A percentile compares a stretch with the other conserved stretches of the same genome.
phyloP scores from a whole-genome alignment of 345 rosid species.

The Rubroshorea leprosula region DNA sequence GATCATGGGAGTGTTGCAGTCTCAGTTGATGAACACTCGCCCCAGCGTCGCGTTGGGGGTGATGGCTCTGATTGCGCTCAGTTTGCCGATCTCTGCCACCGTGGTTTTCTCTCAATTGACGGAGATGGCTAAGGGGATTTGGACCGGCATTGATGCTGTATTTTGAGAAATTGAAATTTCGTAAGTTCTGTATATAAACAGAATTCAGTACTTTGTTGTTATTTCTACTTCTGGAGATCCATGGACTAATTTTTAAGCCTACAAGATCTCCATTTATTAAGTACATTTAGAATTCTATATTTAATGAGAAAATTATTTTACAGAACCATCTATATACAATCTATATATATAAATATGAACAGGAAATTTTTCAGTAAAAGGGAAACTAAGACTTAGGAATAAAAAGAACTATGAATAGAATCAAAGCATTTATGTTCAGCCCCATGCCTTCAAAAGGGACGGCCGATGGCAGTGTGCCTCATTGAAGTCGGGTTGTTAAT shows the following conservation, averaged over 20 bases:
- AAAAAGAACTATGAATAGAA: too few species aligned
- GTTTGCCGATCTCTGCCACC: conserved; percentile 42
- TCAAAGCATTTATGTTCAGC: too few species aligned
- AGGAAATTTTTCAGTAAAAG: too few species aligned
- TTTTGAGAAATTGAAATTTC: not conserved
- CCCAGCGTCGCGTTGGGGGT: conserved; percentile 48
- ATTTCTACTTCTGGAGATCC: not conserved
- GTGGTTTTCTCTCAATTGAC: conserved; percentile 22
- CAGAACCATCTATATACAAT: too few species aligned
- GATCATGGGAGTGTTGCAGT: conserved; percentile 40
- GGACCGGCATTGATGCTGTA: conserved; percentile 7
- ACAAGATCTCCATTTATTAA: not conserved
- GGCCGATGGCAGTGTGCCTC: too few species aligned
- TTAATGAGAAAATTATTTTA: too few species aligned
- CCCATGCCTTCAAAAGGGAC: too few species aligned
- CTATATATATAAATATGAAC: too few species aligned
- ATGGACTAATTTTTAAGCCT: not conserved
- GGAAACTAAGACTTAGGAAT: too few species aligned
- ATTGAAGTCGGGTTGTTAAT: too few species aligned
- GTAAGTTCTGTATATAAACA: not conserved
- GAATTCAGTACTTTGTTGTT: not conserved
- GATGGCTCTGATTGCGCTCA: conserved; percentile 33
- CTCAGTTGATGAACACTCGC: conserved; percentile 50
- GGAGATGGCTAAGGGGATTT: conserved; percentile 19
- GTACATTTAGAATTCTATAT: too few species aligned